Base-by-base conservation (phyloP, 116 monocot species). In the Zostera marina region DNA sequence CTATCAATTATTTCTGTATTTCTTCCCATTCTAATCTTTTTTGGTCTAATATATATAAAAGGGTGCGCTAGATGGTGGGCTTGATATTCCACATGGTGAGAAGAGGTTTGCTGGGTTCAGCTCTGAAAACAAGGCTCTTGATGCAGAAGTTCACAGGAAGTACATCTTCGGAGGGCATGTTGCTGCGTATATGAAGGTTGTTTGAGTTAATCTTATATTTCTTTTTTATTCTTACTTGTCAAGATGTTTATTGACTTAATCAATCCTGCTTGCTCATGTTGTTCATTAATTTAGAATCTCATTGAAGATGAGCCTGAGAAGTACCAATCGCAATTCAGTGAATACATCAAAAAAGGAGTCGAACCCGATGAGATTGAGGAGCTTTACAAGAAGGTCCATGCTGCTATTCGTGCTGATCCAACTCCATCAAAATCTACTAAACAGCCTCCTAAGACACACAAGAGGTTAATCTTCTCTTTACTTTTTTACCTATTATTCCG, bases 61-160 rank as follows among this genome's bases (percentile, higher is more conserved):
- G 92, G 92, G 92, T n/a, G 92, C 87, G 25, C 67, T 92, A 53
- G 92, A 92, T 86, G 92, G 92, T 24, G 92, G 92, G 19, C 74
- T 92, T 55, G 92, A 92, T 62, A 83, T 92, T 45, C 92, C 92
- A 44, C 92, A 92, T 43, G 76, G 87, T 26, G 92, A 92, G 7
- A 92, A 92, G 76, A 79, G 92, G 62, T 92, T 92, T 68, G 92
- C 92, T 54, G 92, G 92, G 42, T 92, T 77, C 43, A 79, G 74
- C 10, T 82, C 82, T 61, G 91, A 91, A 51, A 81, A 73, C 8
- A 91, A 91, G 72, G 70, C 77, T 22, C 86, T 92, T 22, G 80
- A 92, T 75, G 62, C 86, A 8, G 91, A 86, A 54, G 62, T 83
- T 20, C 92, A 92, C 65, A 69, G 92, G 63, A 92, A 83, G 52